Evolutionary conservation across 768 basidiomycete species (phyloP).

Genomic region (Sarcodon sp.): DNA sequence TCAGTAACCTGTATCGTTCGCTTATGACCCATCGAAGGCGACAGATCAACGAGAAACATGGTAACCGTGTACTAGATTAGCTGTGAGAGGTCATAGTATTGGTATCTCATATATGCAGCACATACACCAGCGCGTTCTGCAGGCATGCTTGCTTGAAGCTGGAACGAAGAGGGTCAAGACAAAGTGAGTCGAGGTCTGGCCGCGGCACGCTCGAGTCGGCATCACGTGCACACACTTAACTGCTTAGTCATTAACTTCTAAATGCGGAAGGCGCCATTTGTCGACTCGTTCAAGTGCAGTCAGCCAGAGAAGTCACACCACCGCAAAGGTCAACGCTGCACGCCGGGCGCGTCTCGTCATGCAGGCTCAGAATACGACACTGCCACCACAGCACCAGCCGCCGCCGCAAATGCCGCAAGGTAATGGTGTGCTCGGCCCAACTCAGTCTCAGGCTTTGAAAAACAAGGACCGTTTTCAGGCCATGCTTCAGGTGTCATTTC

Average conservation of each 20-base stretch:
- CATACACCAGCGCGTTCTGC: constrained; percentile 72
- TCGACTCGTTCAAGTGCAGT: too few species aligned
- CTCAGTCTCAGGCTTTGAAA: background rate
- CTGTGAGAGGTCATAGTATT: constrained; percentile 3
- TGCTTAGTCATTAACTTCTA: too few species aligned
- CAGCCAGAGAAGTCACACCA: too few species aligned
- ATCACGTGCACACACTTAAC: too few species aligned
- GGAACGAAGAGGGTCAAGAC: background rate
- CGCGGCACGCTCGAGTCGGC: too few species aligned
- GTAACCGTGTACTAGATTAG: constrained; percentile 62
- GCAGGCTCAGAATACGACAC: background rate
- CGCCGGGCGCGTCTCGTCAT: background rate
- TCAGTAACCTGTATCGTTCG: constrained; percentile 40
- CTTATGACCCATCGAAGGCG: constrained; percentile 68
- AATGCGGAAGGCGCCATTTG: too few species aligned
- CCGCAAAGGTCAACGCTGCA: background rate
- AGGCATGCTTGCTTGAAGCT: constrained; percentile 45
- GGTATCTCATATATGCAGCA: constrained; percentile 2
- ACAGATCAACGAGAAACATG: constrained; percentile 84
- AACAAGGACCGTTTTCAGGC: constrained; percentile 12
- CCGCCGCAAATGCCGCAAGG: too few species aligned
- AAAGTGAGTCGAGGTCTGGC: too few species aligned
- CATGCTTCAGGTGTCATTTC: constrained; percentile 13
- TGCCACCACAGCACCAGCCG: too few species aligned
- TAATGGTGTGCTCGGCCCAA: too few species aligned